These are phyloP conservation scores for Aspergillus sp. DNA, from an alignment of 2,329 filamentous ascomycete genomes.

Conservation along the genomic window DNA sequence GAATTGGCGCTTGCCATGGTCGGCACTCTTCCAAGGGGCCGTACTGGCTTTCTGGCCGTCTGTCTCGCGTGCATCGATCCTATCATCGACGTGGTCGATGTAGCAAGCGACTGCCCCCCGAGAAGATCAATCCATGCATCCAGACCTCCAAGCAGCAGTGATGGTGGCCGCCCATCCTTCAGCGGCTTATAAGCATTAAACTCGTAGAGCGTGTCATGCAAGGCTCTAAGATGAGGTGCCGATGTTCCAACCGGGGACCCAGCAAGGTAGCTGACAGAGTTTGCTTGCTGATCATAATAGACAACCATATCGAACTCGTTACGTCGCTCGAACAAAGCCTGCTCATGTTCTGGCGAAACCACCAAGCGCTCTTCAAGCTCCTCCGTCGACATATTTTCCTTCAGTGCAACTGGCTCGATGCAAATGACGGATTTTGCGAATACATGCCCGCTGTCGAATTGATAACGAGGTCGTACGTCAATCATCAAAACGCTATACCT, in stretches of 20 bases:
- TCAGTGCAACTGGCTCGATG: conserved; percentile 70
- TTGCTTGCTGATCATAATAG: conserved; percentile 70
- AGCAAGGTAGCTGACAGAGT: conserved; percentile 48
- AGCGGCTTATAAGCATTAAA: conserved; percentile 74
- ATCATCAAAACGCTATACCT: conserved; percentile 66
- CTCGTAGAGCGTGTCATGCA: conserved; percentile 71
- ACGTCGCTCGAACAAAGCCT: conserved; percentile 59
- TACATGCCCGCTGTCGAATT: conserved; percentile 84
- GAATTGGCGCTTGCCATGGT: conserved; percentile 43
- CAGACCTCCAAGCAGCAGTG: conserved; percentile 71
- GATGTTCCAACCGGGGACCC: conserved; percentile 37
- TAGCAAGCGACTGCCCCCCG: conserved; percentile 56
- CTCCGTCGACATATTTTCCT: conserved; percentile 57
- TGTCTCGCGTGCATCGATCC: conserved; percentile 34
- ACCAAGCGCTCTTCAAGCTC: conserved; percentile 46
- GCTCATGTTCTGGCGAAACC: conserved; percentile 50
- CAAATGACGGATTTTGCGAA: conserved; percentile 77
- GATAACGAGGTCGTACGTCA: conserved; percentile 69
- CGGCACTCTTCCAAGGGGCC: conserved; percentile 44
- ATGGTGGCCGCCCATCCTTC: conserved; percentile 55
- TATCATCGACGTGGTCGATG: conserved; percentile 46
- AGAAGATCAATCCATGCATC: conserved; percentile 81
- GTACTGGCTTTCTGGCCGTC: conserved; percentile 29
- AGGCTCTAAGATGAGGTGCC: conserved; percentile 53
- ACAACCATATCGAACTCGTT: conserved; percentile 78